These are phyloP conservation scores for Pseudoturritis turrita DNA, from an alignment of 345 rosid genomes.

Conservation along the genomic window DNA sequence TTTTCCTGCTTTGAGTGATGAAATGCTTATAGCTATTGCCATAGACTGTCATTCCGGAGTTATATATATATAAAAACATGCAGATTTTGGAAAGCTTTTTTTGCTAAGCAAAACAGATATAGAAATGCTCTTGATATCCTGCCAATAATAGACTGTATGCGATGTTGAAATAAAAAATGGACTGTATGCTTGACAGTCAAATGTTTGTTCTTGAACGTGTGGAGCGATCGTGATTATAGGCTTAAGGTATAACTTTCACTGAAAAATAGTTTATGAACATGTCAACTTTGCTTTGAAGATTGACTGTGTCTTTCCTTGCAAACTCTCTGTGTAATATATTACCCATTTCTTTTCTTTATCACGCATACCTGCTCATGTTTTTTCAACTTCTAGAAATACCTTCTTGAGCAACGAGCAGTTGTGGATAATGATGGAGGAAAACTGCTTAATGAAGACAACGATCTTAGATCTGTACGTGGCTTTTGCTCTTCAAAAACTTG, in stretches of 20 bases:
- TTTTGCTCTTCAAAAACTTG: conserved; percentile 10
- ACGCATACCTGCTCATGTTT: not conserved
- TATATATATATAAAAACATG: not conserved
- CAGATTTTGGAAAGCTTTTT: not conserved
- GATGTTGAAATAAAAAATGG: not conserved
- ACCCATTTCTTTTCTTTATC: not conserved
- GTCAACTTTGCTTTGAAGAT: not conserved
- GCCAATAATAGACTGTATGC: too few relatives aligned
- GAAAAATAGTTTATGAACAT: not conserved
- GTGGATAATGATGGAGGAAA: conserved; percentile 77
- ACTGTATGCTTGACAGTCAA: not conserved
- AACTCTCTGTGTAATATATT: not conserved
- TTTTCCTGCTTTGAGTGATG: not conserved
- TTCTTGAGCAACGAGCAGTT: conserved; percentile 89
- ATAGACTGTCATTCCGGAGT: conserved; percentile 1
- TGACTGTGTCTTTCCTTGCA: conserved; percentile 2
- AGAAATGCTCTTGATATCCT: not conserved
- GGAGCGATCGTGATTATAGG: not conserved
- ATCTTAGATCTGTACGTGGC: conserved; percentile 84
- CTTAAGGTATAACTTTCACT: not conserved
- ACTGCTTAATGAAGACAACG: conserved; percentile 89
- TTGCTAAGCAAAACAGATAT: conserved; percentile 4
- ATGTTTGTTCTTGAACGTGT: not conserved
- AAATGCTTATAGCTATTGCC: conserved; percentile 4
- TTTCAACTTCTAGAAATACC: conserved; percentile 59